These are phyloP conservation scores for Hebeloma cylindrosporum DNA, from an alignment of 768 basidiomycete genomes.

Conservation along the genomic window DNA sequence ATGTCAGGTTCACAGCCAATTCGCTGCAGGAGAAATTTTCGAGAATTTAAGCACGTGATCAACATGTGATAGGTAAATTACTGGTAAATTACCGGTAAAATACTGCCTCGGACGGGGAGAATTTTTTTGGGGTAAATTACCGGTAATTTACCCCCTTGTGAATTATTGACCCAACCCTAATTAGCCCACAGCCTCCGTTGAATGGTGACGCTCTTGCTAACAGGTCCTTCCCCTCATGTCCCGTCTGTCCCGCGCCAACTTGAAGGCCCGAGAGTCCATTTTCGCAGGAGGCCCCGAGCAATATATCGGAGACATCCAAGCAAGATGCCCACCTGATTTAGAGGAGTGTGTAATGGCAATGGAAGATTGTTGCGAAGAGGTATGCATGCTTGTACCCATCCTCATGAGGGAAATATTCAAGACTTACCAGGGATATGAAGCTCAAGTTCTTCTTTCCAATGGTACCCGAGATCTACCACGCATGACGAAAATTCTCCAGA, in stretches of 20 bases:
- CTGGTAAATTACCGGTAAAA: no score
- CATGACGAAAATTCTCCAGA: slow-evolving; percentile 66
- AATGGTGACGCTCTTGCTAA: no score
- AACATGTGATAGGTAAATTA: not conserved
- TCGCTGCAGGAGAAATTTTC: no score
- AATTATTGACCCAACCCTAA: slow-evolving; percentile 1
- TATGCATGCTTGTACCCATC: slow-evolving; percentile 21
- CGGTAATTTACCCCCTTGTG: no score
- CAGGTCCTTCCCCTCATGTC: slow-evolving; percentile 36
- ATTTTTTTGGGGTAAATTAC: no score
- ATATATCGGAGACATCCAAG: slow-evolving; percentile 63
- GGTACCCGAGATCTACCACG: slow-evolving; percentile 73
- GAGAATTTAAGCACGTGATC: not conserved
- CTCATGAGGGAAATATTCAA: not conserved
- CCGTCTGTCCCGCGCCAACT: slow-evolving; percentile 48
- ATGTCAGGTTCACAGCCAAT: no score
- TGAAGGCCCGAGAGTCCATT: slow-evolving; percentile 66
- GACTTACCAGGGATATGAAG: slow-evolving; percentile 55
- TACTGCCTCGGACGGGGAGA: no score
- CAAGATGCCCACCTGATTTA: slow-evolving; percentile 68
- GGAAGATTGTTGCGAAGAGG: slow-evolving; percentile 84
- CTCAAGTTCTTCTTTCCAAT: slow-evolving; percentile 65
- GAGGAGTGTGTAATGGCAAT: slow-evolving; percentile 75
- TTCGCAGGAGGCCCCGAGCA: slow-evolving; percentile 66
- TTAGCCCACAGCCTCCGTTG: no score